Evolutionary conservation across 345 rosid species (phyloP).

Genomic region (Pseudoturritis turrita): DNA sequence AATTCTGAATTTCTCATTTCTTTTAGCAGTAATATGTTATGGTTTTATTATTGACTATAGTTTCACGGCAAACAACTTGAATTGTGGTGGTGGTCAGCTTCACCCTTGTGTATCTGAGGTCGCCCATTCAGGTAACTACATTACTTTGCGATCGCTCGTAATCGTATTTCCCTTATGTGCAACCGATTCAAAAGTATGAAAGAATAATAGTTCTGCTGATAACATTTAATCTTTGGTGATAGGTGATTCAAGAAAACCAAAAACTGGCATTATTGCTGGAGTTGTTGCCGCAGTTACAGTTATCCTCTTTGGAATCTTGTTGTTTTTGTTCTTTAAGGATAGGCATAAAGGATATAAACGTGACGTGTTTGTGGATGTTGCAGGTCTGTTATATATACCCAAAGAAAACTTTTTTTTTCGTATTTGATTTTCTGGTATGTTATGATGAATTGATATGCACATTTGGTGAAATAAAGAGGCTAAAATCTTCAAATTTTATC

Average conservation of each 20-base stretch:
- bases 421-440: not conserved
- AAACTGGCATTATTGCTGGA: conserved; percentile 65
- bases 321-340: conserved; percentile 56
- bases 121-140: conserved; percentile 49
- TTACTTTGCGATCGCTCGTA: not conserved
- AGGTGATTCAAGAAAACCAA: conserved; percentile 68
- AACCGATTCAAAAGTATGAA: not conserved
- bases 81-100: conserved; percentile 46
- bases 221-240: not conserved
- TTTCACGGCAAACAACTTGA: conserved; percentile 67
- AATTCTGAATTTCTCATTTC: not conserved
- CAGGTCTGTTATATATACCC: conserved; percentile 46
- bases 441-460: not conserved
- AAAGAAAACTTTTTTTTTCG: not conserved
- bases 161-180: not conserved
- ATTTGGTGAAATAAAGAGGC: not conserved
- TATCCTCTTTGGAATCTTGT: conserved; percentile 46
- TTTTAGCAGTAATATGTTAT: conserved; percentile 5
- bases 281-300: conserved; percentile 54
- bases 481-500: not conserved
- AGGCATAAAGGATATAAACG: conserved; percentile 58
- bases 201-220: not conserved
- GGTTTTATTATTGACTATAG: conserved; percentile 41
- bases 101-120: conserved; percentile 53
- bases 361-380: conserved; percentile 88